phyloP scores from a whole-genome alignment of 495 filamentous ascomycete genomes.

The Rusavskia elegans region DNA sequence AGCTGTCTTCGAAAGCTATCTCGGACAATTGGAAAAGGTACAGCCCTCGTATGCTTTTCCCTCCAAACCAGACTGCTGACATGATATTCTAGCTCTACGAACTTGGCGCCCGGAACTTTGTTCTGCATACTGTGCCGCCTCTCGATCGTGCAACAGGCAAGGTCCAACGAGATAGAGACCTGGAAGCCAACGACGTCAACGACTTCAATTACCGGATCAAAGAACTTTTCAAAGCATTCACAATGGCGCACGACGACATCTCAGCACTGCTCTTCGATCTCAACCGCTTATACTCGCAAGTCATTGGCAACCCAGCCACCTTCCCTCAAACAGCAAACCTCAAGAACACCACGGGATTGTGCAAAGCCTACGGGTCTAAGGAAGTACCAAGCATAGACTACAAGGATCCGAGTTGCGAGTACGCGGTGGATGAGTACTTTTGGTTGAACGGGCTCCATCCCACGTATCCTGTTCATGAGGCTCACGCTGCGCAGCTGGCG shows the following conservation, averaged over 20 bases:
- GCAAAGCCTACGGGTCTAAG: background rate
- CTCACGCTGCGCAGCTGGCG: slow-evolving; percentile 22
- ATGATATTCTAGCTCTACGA: slow-evolving; percentile 1
- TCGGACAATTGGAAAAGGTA: background rate
- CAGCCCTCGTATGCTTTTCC: background rate
- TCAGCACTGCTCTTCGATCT: background rate
- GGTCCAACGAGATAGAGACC: background rate
- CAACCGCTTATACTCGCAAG: background rate
- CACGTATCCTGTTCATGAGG: slow-evolving; percentile 37
- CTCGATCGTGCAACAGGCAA: background rate
- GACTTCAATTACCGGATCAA: background rate
- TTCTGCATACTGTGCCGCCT: slow-evolving; percentile 1
- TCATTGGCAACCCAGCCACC: background rate
- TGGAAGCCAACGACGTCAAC: background rate
- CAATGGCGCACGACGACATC: background rate
- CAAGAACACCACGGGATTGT: background rate
- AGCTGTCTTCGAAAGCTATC: background rate
- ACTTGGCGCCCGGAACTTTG: slow-evolving; percentile 3
- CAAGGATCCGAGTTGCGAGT: slow-evolving; percentile 20
- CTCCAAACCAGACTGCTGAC: background rate
- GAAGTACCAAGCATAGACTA: background rate
- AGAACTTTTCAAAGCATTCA: background rate
- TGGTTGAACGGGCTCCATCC: slow-evolving; percentile 45
- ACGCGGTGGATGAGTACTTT: slow-evolving; percentile 41
- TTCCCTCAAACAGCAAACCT: background rate